Conservation (phyloP, 148 eudicot genomes). For the Bassia scoparia region DNA sequence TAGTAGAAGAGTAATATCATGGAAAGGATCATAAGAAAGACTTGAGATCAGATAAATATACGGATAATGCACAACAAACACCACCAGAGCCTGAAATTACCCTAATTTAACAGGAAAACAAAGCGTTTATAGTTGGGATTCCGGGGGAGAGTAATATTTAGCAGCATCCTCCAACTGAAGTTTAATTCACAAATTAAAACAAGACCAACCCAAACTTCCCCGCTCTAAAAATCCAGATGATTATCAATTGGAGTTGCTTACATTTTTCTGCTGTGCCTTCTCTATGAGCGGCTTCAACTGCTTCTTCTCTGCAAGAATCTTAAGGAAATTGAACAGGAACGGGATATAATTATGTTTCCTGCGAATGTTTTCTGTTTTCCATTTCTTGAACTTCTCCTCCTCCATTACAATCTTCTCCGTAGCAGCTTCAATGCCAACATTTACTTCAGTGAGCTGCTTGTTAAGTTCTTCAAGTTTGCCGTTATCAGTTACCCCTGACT, state of each 20-base stretch:
- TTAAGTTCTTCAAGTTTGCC: slow-evolving; percentile 59
- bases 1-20: not conserved
- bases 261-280: slow-evolving; percentile 87
- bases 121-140: not conserved
- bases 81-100: not conserved
- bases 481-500: slow-evolving; percentile 52
- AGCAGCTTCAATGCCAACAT: slow-evolving; percentile 81
- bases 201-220: not conserved
- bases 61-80: not conserved
- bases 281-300: slow-evolving; percentile 90
- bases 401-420: slow-evolving; percentile 92
- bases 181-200: not conserved
- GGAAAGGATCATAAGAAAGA: too few relatives aligned
- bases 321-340: slow-evolving; percentile 85
- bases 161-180: slow-evolving; percentile 2
- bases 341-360: slow-evolving; percentile 96
- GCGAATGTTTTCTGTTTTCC: slow-evolving; percentile 89
- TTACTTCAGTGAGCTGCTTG: slow-evolving; percentile 64
- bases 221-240: not conserved
- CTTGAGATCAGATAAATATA: not conserved
- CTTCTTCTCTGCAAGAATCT: slow-evolving; percentile 96
- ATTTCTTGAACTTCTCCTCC: slow-evolving; percentile 95
- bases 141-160: not conserved
- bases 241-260: slow-evolving; percentile 42
- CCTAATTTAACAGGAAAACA: not conserved